These are phyloP conservation scores for Gremmenia infestans DNA, from an alignment of 2,329 filamentous ascomycete genomes.

Conservation along the genomic window DNA sequence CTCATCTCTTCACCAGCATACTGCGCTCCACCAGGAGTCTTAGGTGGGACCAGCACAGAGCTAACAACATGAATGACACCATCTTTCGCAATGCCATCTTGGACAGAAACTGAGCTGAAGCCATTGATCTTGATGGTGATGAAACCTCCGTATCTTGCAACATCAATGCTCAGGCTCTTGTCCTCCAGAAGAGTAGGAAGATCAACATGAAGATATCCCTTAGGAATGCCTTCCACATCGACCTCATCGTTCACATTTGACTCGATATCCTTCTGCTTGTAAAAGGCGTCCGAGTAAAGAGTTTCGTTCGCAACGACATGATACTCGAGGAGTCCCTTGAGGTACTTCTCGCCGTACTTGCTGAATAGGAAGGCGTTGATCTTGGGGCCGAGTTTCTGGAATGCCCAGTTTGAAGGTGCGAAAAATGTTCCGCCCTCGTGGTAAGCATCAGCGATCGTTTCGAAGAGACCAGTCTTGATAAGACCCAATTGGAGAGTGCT, in stretches of 20 bases:
- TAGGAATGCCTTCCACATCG: conserved; percentile 27
- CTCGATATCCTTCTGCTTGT: conserved; percentile 41
- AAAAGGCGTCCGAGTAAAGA: conserved; percentile 79
- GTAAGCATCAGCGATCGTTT: conserved; percentile 51
- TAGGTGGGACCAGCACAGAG: conserved; percentile 70
- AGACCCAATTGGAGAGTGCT: conserved; percentile 73
- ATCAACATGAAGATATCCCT: conserved; percentile 54
- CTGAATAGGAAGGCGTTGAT: conserved; percentile 84
- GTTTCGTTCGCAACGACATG: conserved; percentile 70
- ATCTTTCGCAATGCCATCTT: conserved; percentile 69
- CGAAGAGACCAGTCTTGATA: conserved; percentile 65
- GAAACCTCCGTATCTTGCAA: conserved; percentile 62
- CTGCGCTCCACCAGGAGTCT: conserved; percentile 32
- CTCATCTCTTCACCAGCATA: conserved; percentile 45
- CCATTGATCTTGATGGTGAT: conserved; percentile 73
- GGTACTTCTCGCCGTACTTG: conserved; percentile 68
- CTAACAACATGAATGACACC: conserved; percentile 78
- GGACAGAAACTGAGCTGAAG: conserved; percentile 56
- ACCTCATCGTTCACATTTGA: conserved; percentile 22
- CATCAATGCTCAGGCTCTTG: conserved; percentile 64
- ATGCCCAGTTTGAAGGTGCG: conserved; percentile 77
- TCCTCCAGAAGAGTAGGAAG: conserved; percentile 67
- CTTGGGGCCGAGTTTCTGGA: conserved; percentile 63
- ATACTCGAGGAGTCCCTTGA: conserved; percentile 74
- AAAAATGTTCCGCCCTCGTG: conserved; percentile 69